Conservation (phyloP, 2,329 filamentous ascomycete genomes). For the Arthroderma uncinatum region DNA sequence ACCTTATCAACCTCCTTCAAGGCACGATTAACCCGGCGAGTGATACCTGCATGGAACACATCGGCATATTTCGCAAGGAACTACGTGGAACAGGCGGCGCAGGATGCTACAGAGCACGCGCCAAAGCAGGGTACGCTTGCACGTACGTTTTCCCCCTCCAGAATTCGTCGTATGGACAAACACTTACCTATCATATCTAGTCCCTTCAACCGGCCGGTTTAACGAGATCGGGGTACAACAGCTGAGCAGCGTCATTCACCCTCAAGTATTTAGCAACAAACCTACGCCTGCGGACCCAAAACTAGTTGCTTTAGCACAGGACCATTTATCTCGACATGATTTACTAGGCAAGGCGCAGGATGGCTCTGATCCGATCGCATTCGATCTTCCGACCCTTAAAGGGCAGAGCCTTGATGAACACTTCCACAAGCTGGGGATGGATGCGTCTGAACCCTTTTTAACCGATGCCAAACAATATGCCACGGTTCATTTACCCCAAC, state of each 20-base stretch:
- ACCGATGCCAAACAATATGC: constrained; percentile 64
- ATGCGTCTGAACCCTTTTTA: constrained; percentile 78
- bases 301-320: constrained; percentile 65
- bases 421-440: constrained; percentile 76
- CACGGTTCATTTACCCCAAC: constrained; percentile 45
- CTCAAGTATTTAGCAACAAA: constrained; percentile 62
- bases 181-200: constrained; percentile 16
- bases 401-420: constrained; percentile 83
- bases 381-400: constrained; percentile 70
- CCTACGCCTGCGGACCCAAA: constrained; percentile 49
- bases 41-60: neutral
- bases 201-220: constrained; percentile 51
- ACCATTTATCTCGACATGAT: constrained; percentile 77
- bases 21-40: neutral
- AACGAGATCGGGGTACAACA: constrained; percentile 95
- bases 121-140: neutral
- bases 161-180: neutral
- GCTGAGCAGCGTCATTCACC: constrained; percentile 68
- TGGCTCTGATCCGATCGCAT: constrained; percentile 60
- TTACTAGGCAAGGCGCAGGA: constrained; percentile 84
- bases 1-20: neutral
- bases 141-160: neutral
- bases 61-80: neutral
- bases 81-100: constrained; percentile 1
- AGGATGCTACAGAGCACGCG: neutral